Base-by-base conservation (phyloP, 2,329 filamentous ascomycete species). In the Remersonia thermophila region DNA sequence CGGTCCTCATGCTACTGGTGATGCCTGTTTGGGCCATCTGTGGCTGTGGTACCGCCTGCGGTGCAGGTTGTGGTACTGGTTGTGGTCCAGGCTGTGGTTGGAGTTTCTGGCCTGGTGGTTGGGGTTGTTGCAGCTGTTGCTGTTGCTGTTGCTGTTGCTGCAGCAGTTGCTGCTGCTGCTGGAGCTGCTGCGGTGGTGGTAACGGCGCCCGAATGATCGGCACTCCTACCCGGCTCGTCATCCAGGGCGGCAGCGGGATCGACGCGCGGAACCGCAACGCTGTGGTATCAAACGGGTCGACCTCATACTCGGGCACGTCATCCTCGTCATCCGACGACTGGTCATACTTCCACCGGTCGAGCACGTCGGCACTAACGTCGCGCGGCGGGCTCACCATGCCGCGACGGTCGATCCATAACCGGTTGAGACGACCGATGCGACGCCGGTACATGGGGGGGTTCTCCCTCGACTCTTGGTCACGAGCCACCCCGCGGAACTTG, bases 361-460 rank as follows among this genome's bases (percentile, higher is more conserved):
- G 62, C 38, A 68, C 60, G 33, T 66, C 55, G 16, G 58, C 55
- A 30, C 55, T 51, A 27, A 69, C 59, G 51, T 57, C 57, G 55
- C 60, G 63, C 53, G 58, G 63, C 40, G 64, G 61, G 35, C 64
- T 69, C 30, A 57, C 69, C 53, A 85, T 64, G 38, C 80, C 77
- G 48, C 83, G 77, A 49, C 86, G 79, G 59, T 96, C 91, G 47
- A 96, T 84, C 72, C 86, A 85, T 47, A 93, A 58, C 27, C 89
- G 77, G 44, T 86, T 85, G 44, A 87, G 70, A 48, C 89, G 80
- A 36, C 89, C 89, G 37, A 86, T 77, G 40, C 91, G 80, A 45
- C 86, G 77, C 47, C 89, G 77, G 65, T 83, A 95, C 12, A 80
- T 78, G 37, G 81, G 79, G 38, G 65, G 52, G 46, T 55, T 51